Base-by-base conservation (phyloP, 2,329 filamentous ascomycete species). In the Botrytis paeoniae region DNA sequence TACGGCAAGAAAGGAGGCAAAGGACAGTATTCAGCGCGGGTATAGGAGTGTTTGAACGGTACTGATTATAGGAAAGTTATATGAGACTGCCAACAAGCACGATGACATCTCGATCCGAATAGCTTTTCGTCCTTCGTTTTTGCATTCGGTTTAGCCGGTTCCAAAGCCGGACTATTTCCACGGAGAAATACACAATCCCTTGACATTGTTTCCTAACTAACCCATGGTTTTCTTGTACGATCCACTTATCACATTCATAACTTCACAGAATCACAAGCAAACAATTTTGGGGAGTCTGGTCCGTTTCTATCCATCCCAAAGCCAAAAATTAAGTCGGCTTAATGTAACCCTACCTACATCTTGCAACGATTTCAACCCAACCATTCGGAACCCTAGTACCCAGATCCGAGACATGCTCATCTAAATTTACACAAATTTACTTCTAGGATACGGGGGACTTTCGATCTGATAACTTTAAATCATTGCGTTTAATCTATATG, bases 391-490 rank as follows among this genome's bases (percentile, higher is more conserved):
- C 41, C 35, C 9, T 39, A 37, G 3, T 12, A 37, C 20, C 8
- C 59, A 37, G 18, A 32, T 60, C 32, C 57, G 57, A 60, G 32
- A 61, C 57, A 35, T 35, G 29, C 57, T 35, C 57, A 35, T 35
- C 29, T 59, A 59, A 59, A 35, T 59, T 60, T 35, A 32, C 32
- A 60, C 20, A 35, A 7, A 4, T 54, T 29, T 20, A 43, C 61
- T 12, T 22, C 39, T 32, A 35, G 29, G 22, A 64, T 35, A 32
- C 62, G 10, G 62, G 61, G 29, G 20, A 32, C 18, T 45, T 64
- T 64, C 41, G n/a, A 64, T 64, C 62, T 48, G 62, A 64, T 64
- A 64, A 64, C 62, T 35, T 48, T 64, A 64, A 64, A 63, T 63
- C 4, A 10, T 10, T 18, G 6, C 4, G 48, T 54, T 3, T n/a